A percentile compares a stretch with the other conserved stretches of the same genome.
phyloP scores from a whole-genome alignment of 495 filamentous ascomycete species.

The Apodospora peruviana region DNA sequence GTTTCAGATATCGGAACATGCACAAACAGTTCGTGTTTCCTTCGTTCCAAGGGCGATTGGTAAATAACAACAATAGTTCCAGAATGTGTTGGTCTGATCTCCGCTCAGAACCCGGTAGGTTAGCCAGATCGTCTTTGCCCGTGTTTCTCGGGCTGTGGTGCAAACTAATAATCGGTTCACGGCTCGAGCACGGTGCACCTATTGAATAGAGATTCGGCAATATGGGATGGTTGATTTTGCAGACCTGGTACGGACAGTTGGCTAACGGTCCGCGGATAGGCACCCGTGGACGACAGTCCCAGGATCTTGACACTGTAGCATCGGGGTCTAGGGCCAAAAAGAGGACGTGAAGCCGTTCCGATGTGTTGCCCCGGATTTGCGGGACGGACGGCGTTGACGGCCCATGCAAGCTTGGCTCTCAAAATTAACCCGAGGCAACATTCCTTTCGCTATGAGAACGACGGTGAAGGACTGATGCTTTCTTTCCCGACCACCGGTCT shows the following conservation, averaged over 20 bases:
- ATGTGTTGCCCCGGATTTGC: conserved; percentile 2
- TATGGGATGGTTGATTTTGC: no score
- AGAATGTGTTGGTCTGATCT: no score
- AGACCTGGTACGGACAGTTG: neutral
- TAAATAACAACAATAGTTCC: neutral
- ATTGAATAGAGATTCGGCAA: no score
- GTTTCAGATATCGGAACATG: neutral
- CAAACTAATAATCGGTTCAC: no score
- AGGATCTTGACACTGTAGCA: conserved; percentile 1
- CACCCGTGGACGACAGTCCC: neutral
- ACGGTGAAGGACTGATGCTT: neutral
- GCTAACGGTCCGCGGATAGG: conserved; percentile 2
- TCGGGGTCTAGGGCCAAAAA: neutral
- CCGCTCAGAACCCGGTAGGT: no score
- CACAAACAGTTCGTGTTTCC: neutral
- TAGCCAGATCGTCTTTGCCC: no score
- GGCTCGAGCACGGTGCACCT: no score
- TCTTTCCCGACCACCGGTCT: neutral
- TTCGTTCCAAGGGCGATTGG: neutral
- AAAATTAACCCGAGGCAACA: neutral
- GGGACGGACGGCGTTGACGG: conserved; percentile 1
- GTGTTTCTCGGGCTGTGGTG: no score
- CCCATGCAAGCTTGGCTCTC: neutral
- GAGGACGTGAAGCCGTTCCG: neutral
- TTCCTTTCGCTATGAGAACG: neutral